Conservation (phyloP, 768 basidiomycete genomes). For the Ephemerocybe angulata region DNA sequence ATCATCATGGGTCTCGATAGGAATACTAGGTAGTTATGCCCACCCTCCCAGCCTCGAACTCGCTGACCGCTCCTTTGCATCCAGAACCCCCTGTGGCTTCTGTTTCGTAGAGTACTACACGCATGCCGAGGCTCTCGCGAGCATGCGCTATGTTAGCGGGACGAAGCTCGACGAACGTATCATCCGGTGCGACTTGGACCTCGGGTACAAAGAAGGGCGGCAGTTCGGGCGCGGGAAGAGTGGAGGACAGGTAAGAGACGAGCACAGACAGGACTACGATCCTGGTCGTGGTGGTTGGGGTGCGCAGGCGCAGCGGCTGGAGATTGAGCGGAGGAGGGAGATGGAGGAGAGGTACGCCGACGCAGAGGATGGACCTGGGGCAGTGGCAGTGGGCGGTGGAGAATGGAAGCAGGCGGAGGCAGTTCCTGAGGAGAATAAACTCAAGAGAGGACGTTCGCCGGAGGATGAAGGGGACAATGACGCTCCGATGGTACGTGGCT, state of each 20-base stretch:
- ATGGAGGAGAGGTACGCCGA: slow-evolving; percentile 83
- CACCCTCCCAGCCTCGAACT: background rate
- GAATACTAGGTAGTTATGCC: slow-evolving; percentile 63
- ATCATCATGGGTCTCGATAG: slow-evolving; percentile 95
- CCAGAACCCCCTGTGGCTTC: slow-evolving; percentile 88
- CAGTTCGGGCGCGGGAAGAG: slow-evolving; percentile 98
- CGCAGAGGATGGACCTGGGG: slow-evolving; percentile 72
- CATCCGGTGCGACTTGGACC: slow-evolving; percentile 95
- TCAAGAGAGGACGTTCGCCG: slow-evolving; percentile 73
- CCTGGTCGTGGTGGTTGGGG: slow-evolving; percentile 95
- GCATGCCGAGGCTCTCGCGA: slow-evolving; percentile 87
- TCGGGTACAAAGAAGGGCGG: slow-evolving; percentile 93
- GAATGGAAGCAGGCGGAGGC: slow-evolving; percentile 76
- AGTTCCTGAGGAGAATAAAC: slow-evolving; percentile 33
- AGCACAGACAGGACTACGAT: slow-evolving; percentile 96
- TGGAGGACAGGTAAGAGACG: slow-evolving; percentile 95
- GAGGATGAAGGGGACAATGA: slow-evolving; percentile 68
- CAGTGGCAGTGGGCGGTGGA: slow-evolving; percentile 78
- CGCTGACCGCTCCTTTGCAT: slow-evolving; percentile 14
- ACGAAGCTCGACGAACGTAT: slow-evolving; percentile 98
- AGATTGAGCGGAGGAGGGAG: slow-evolving; percentile 73
- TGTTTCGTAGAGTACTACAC: slow-evolving; percentile 98
- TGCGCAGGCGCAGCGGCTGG: slow-evolving; percentile 72
- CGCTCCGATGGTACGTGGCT: slow-evolving; percentile 47
- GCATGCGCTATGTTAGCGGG: slow-evolving; percentile 93